Evolutionary conservation across 352 stramenopile genomes (phyloP).

Genomic region (Pythium plurisporium): DNA sequence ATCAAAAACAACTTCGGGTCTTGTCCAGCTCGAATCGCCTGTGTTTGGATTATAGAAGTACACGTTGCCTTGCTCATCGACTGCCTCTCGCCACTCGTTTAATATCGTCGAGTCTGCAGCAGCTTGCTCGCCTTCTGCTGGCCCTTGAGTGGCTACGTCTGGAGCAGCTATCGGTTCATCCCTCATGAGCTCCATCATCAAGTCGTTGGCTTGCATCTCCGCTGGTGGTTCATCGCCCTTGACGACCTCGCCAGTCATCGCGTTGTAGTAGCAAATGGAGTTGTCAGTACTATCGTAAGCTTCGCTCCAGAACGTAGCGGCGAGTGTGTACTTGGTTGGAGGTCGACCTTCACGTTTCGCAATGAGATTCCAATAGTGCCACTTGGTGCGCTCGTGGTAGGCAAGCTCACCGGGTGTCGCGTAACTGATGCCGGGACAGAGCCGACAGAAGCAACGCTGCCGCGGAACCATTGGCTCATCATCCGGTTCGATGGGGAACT

Average conservation of each 20-base stretch:
- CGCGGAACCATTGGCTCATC: constrained; percentile 42
- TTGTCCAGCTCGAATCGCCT: constrained; percentile 60
- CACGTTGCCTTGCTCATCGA: constrained; percentile 55
- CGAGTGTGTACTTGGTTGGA: constrained; percentile 48
- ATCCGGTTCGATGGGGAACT: constrained; percentile 41
- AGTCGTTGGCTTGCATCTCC: constrained; percentile 68
- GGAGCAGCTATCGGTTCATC: constrained; percentile 14
- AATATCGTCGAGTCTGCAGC: not conserved
- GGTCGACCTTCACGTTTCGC: constrained; percentile 34
- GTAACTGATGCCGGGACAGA: constrained; percentile 67
- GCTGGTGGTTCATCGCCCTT: constrained; percentile 38
- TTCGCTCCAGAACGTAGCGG: constrained; percentile 69
- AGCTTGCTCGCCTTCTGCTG: not conserved
- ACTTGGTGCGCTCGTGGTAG: constrained; percentile 71
- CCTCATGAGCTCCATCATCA: constrained; percentile 60
- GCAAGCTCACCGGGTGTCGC: constrained; percentile 47
- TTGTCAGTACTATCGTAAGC: constrained; percentile 61
- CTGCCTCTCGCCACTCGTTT: constrained; percentile 59
- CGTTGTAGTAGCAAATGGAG: constrained; percentile 66
- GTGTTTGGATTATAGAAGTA: constrained; percentile 71
- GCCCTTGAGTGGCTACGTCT: not conserved
- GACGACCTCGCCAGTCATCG: constrained; percentile 59
- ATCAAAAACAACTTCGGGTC: not conserved
- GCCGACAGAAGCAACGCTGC: constrained; percentile 46
- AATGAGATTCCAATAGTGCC: constrained; percentile 67